These are phyloP conservation scores for Pseudogymnoascus pannorum DNA, from an alignment of 2,329 filamentous ascomycete species.

Conservation along the genomic window DNA sequence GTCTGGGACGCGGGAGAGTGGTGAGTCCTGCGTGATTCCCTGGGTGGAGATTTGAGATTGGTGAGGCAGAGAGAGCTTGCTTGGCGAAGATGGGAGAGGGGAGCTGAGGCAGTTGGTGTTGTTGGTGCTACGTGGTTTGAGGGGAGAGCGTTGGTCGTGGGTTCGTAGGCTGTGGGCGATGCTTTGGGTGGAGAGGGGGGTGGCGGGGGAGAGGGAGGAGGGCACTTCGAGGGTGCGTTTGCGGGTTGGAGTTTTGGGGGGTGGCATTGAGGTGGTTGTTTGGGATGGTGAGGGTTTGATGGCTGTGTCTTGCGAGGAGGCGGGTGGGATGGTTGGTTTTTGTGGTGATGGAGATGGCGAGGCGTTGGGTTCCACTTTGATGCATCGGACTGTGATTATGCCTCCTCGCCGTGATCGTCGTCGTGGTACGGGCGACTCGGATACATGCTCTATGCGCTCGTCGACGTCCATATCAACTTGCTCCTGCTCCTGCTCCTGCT, in stretches of 20 bases:
- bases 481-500: not conserved
- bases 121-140: not conserved
- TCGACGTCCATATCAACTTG: not conserved
- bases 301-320: not conserved
- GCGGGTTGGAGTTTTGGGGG: not conserved
- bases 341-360: not conserved
- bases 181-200: not conserved
- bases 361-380: not conserved
- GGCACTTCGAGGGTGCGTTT: not conserved
- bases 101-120: not conserved
- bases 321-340: not conserved
- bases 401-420: not conserved
- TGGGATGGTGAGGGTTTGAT: not conserved
- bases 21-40: not conserved
- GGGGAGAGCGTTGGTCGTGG: not conserved
- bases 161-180: not conserved
- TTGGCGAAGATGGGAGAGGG: not conserved
- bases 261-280: not conserved
- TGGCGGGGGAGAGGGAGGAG: conserved; percentile 5
- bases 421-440: not conserved
- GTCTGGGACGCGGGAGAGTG: not conserved
- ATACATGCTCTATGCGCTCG: not conserved
- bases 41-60: not conserved
- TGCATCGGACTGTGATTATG: conserved; percentile 3
- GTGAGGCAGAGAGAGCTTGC: not conserved